Percentiles rank a stretch among this genome's conserved stretches.
Evolutionary conservation across 371 early-diverging fungal species (phyloP).

Genomic region (Apophysomyces trapeziformis): DNA sequence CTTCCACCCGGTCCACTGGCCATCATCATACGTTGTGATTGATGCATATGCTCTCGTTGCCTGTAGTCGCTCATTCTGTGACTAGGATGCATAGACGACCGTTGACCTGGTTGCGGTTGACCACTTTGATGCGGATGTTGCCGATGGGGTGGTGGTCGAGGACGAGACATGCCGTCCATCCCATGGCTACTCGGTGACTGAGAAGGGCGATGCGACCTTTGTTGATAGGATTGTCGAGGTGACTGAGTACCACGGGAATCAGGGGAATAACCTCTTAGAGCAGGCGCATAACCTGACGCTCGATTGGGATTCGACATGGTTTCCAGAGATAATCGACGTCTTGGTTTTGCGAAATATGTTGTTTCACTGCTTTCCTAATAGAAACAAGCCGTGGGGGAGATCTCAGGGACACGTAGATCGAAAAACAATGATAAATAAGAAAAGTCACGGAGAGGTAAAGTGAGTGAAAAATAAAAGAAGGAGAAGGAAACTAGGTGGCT

Average conservation of each 20-base stretch:
- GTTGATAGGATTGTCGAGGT: background rate
- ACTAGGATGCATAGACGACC: conserved; percentile 1
- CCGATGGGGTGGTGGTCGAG: conserved; percentile 1
- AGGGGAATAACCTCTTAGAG: conserved; percentile 3
- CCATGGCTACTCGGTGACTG: background rate
- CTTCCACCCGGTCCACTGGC: background rate
- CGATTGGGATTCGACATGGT: conserved; percentile 7
- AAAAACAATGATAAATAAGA: conserved; percentile 10
- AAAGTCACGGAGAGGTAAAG: conserved; percentile 13
- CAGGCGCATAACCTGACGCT: conserved; percentile 4
- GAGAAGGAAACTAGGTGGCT: conserved; percentile 3
- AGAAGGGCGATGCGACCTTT: background rate
- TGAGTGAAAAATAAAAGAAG: conserved; percentile 16
- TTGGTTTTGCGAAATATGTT: background rate
- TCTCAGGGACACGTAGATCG: background rate
- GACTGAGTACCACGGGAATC: conserved; percentile 5
- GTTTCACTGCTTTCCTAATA: background rate
- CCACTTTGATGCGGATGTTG: background rate
- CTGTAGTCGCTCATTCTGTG: background rate
- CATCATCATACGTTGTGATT: conserved; percentile 1
- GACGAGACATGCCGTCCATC: background rate
- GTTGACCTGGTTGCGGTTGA: background rate
- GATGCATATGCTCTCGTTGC: background rate
- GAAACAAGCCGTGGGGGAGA: background rate
- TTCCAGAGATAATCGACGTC: conserved; percentile 11